phyloP scores from a whole-genome alignment of 2,329 filamentous ascomycete genomes.

The Aspergillus texensis region DNA sequence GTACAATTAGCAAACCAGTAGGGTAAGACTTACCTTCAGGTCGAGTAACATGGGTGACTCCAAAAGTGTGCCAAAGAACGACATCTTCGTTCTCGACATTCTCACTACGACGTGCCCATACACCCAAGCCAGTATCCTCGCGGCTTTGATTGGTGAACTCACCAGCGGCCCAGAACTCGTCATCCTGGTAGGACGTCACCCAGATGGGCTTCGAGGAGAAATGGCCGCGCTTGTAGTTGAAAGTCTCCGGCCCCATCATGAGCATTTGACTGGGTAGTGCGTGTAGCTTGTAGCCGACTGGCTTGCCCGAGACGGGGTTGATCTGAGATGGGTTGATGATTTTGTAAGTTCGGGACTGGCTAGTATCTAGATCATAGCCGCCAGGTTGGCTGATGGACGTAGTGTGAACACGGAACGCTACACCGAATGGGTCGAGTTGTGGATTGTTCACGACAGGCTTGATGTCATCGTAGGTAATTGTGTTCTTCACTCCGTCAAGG shows the following conservation, averaged over 20 bases:
- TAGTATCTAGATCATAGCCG: not conserved
- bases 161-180: conserved; percentile 55
- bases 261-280: conserved; percentile 51
- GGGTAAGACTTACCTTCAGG: not conserved
- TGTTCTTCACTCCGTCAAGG: conserved; percentile 60
- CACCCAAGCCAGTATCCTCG: conserved; percentile 36
- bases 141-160: conserved; percentile 51
- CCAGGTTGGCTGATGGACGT: not conserved
- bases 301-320: conserved; percentile 46
- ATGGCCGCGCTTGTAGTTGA: conserved; percentile 30
- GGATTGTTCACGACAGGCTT: not conserved
- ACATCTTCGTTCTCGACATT: conserved; percentile 24
- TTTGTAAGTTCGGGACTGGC: not conserved
- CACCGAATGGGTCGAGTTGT: not conserved
- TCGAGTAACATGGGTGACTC: not conserved
- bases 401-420: not conserved
- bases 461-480: conserved; percentile 34
- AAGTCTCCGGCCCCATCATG: conserved; percentile 47
- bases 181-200: not conserved
- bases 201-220: not conserved
- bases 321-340: not conserved
- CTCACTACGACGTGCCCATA: not conserved
- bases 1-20: not conserved
- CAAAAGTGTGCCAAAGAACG: conserved; percentile 2
- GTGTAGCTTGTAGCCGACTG: conserved; percentile 48